These are phyloP conservation scores for Oryza glumipatula DNA, from an alignment of 176 grass and related monocot species.

Conservation along the genomic window DNA sequence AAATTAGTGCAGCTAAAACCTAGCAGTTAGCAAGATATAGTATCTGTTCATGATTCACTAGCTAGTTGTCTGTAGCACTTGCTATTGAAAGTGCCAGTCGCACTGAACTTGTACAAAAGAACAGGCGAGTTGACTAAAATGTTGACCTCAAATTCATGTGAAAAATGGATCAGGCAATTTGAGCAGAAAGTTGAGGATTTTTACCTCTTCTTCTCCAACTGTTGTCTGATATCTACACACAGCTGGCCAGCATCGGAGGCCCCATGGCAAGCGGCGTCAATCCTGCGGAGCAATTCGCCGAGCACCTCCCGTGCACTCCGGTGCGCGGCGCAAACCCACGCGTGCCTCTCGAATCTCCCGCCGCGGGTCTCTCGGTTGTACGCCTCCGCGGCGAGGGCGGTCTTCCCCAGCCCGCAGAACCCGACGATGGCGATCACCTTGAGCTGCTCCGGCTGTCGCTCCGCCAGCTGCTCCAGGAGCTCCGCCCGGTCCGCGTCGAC, in stretches of 20 bases:
- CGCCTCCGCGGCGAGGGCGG: background rate
- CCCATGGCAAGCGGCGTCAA: background rate
- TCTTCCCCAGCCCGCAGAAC: constrained; percentile 11
- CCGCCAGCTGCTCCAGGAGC: background rate
- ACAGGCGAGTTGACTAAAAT: background rate
- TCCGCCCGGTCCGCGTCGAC: background rate
- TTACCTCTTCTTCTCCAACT: constrained; percentile 13
- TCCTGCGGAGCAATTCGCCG: background rate
- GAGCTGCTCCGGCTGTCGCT: background rate
- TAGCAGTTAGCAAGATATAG: background rate
- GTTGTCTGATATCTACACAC: background rate
- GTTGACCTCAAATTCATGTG: background rate
- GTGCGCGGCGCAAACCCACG: constrained; percentile 1
- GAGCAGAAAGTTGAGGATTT: background rate
- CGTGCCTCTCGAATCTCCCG: background rate
- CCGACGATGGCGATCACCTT: constrained; percentile 30
- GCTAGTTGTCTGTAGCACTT: too few species aligned
- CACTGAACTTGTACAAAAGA: background rate
- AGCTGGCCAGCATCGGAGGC: background rate
- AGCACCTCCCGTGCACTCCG: background rate
- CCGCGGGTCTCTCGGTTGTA: background rate
- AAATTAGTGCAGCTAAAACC: background rate
- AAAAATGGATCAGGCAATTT: background rate
- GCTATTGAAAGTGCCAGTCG: too few species aligned
- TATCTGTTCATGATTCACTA: background rate